Evolutionary conservation across 1,284 basidiomycete species (phyloP), one percentile per base, ranked within the genome.

Genomic region (Heterobasidion occidentale): DNA sequence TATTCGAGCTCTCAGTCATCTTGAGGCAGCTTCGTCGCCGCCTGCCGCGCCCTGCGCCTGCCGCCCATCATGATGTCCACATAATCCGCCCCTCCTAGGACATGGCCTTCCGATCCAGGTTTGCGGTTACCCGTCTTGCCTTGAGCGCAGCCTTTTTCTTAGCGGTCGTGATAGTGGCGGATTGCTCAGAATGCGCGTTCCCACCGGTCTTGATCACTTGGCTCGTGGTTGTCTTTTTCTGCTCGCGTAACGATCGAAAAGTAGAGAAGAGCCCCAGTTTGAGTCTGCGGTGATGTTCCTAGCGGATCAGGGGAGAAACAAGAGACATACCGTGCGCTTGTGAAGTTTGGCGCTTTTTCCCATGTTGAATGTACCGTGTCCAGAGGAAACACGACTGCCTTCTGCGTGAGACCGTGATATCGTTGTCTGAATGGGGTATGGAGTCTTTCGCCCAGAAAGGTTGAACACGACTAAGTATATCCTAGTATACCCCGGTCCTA

Each of bases 11-110:
- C 52, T 35, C 52, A 35, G 12, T 52, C 38, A 14, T 59, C 70
- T 55, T 59, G 56, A 27, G 76, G 72, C 54, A 90, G 65, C 63
- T 86, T 89, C 47, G 71, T 66, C 4, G 84, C 86, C 68, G 89
- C 88, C 64, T 77, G 74, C 52, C 70, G 75, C 19, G 82, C 86
- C 65, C 77, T 84, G 61, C 76, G 74, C 60, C 88, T 71, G 9
- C 86, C 76, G n/a, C 88, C 87, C 75, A 84, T 76, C 75, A 88
- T 74, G 59, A 90, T 65, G 7, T 78, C 74, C 48, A 91, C 82
- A 64, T 90, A 90, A 68, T 90, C 88, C 36, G 83, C 88, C 35
- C 79, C 86, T n/a, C 85, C 86, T 46, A 90, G 72, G 2, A 90
- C 76, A 55, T 73, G 77, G 1, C 68, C 74, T 9, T 70, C 68